A percentile compares a stretch with the other conserved stretches of the same genome.
These are phyloP conservation scores for Suillus plorans DNA, from an alignment of 768 basidiomycete genomes.

Conservation along the genomic window DNA sequence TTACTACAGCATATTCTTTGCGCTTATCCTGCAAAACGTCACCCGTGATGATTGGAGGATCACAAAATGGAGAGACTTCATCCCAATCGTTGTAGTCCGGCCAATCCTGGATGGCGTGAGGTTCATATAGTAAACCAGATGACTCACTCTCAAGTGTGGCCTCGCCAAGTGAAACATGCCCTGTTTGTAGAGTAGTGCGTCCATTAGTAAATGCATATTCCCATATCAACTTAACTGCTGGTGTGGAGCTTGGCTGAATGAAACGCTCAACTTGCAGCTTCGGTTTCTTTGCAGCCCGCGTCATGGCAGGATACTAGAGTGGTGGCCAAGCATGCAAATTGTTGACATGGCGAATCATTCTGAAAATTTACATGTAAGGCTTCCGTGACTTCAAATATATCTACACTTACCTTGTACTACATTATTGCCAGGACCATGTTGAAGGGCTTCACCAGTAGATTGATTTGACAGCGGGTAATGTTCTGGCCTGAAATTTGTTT, in stretches of 20 bases:
- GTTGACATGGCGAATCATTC: not conserved
- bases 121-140: not conserved
- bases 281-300: not conserved
- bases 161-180: not conserved
- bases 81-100: not conserved
- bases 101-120: not conserved
- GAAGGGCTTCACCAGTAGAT: not conserved
- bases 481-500: not conserved
- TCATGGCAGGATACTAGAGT: not conserved
- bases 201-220: not conserved
- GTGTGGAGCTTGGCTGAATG: not conserved
- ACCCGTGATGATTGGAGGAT: not conserved
- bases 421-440: not conserved
- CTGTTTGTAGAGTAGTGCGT: not conserved
- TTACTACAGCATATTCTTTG: not conserved
- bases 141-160: not conserved
- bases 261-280: not conserved
- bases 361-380: not conserved
- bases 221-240: not conserved
- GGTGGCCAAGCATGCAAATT: not conserved
- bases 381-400: not conserved
- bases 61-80: not conserved
- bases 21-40: not conserved
- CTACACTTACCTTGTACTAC: not conserved
- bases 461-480: not conserved